Evolutionary conservation across 192 early-diverging fungal genomes (phyloP).

Genomic region (Podila epigama): DNA sequence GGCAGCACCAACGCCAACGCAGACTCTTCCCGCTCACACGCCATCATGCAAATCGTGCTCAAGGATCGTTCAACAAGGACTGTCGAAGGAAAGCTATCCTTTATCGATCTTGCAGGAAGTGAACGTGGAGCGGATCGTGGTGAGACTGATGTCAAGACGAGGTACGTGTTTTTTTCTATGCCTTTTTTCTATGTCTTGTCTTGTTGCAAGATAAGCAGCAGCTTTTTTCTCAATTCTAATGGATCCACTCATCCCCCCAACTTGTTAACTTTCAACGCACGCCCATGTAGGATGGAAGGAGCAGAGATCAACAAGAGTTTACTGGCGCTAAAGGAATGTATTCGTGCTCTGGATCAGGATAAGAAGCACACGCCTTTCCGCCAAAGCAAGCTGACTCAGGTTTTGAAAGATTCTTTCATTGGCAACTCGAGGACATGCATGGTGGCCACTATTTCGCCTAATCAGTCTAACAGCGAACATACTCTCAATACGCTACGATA

Average conservation of each 20-base stretch:
- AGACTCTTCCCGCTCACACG: constrained; percentile 96
- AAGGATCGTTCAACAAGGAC: constrained; percentile 60
- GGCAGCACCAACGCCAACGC: constrained; percentile 94
- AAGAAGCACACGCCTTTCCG: constrained; percentile 97
- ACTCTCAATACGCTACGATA: constrained; percentile 97
- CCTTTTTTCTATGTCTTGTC: neutral
- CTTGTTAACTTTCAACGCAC: neutral
- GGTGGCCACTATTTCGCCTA: constrained; percentile 98
- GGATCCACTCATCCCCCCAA: too few relatives aligned
- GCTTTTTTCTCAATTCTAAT: too few relatives aligned
- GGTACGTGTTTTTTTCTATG: constrained; percentile 51
- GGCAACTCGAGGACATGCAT: constrained; percentile 98
- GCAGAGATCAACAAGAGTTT: constrained; percentile 99
- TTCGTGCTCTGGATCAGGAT: constrained; percentile 94
- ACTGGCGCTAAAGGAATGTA: constrained; percentile 97
- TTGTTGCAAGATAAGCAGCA: neutral
- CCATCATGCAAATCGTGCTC: constrained; percentile 93
- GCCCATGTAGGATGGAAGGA: constrained; percentile 87
- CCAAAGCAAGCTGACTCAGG: constrained; percentile 97
- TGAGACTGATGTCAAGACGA: constrained; percentile 91
- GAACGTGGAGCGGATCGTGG: constrained; percentile 98
- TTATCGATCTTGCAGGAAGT: constrained; percentile 98
- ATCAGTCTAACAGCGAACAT: constrained; percentile 94
- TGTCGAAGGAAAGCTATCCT: constrained; percentile 84
- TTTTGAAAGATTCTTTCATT: constrained; percentile 97